Conservation (phyloP, 1,284 basidiomycete species). For the Ganoderma lucidum region DNA sequence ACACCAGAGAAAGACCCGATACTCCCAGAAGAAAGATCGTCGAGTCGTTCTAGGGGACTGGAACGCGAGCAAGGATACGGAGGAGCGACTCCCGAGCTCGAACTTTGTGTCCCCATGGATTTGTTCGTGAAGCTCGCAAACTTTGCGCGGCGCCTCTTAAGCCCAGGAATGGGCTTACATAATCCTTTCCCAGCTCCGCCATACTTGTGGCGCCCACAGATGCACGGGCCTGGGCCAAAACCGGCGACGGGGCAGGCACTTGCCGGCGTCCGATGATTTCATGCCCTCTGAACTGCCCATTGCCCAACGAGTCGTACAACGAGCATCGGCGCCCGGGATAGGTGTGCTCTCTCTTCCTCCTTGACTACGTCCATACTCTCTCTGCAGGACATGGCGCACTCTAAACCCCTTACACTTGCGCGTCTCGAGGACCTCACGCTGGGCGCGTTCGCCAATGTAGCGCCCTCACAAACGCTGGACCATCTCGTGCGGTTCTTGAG, state of each 20-base stretch:
- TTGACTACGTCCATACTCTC: slow-evolving; percentile 3
- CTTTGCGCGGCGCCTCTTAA: slow-evolving; percentile 26
- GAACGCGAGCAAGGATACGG: slow-evolving; percentile 90
- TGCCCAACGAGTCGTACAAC: background rate
- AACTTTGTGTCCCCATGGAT: slow-evolving; percentile 86
- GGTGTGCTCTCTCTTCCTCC: background rate
- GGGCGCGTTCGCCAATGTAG: slow-evolving; percentile 65
- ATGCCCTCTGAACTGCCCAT: background rate
- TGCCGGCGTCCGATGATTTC: slow-evolving; percentile 13
- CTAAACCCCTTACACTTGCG: slow-evolving; percentile 47
- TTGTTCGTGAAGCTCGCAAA: slow-evolving; percentile 56
- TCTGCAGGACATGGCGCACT: slow-evolving; percentile 46
- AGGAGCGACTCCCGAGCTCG: slow-evolving; percentile 76
- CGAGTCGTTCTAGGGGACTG: slow-evolving; percentile 78
- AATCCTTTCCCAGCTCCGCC: slow-evolving; percentile 33
- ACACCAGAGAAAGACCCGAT: slow-evolving; percentile 44
- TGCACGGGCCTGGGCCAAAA: slow-evolving; percentile 4
- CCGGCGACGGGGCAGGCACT: background rate
- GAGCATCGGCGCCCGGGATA: background rate
- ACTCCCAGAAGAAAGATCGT: slow-evolving; percentile 18
- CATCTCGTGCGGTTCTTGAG: slow-evolving; percentile 77
- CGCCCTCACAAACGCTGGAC: slow-evolving; percentile 67
- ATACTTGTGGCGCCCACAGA: background rate
- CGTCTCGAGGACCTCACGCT: slow-evolving; percentile 66
- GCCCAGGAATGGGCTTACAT: slow-evolving; percentile 26